Base-by-base conservation (phyloP, 1,284 basidiomycete genomes). In the Tilletia caries region DNA sequence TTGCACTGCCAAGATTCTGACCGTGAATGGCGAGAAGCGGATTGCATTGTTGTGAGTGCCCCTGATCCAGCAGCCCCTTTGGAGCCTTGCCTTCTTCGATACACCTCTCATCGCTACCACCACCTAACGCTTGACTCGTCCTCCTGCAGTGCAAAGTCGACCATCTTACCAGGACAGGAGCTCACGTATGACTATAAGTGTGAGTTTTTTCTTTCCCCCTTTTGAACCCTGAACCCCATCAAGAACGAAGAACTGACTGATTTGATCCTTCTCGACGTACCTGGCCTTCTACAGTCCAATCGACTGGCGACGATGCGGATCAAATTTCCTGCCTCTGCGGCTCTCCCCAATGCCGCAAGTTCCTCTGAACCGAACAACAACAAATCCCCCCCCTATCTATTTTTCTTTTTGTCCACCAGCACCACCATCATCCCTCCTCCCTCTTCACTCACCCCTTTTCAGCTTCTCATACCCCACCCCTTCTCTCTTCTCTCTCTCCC, bases 1-100 rank as follows among this genome's bases (percentile, higher is more conserved):
- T 79, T 97, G 95, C 81, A 96, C 91, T 20, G 95, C 95, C 58
- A 96, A 95, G 86, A 98, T 99, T 83, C 95, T 98, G 81, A 97
- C 93, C 69, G 94, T 99, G 85, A 95, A 91, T 79, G 92, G 94
- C 43, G 92, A 95, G 86, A 97, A 97, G 87, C 93, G 97, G 87
- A 98, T 99, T 81, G 96, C 98, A 81, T 95, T 99, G 68, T 99
- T 76, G 73, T 74, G 50, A 58, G 73, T 72, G 3, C 27, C 37
- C n/a, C n/a, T n/a, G n/a, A n/a, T n/a, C 8, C 33, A 32, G 8
- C 23, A 27, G 23, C 25, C 25, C 32, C 12, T n/a, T n/a, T n/a
- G n/a, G n/a, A n/a, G n/a, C n/a, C n/a, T n/a, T n/a, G n/a, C n/a
- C n/a, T n/a, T n/a, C n/a, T n/a, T n/a, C 27, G 29, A n/a, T 10